Conservation (phyloP, 306 rosid species). For the Cucurbita maxima region DNA sequence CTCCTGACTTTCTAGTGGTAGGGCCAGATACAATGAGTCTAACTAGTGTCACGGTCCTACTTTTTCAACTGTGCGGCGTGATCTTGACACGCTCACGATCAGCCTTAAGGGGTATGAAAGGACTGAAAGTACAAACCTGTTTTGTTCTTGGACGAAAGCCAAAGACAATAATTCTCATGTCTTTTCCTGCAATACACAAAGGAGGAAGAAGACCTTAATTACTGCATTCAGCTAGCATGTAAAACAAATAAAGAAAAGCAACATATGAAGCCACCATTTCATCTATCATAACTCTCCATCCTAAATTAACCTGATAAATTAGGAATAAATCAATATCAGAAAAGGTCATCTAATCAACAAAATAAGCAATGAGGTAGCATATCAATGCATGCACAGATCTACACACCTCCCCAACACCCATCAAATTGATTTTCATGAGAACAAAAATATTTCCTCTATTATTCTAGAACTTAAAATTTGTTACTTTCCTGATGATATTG, state of each 20-base stretch:
- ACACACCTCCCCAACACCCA: background rate
- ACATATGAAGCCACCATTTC: background rate
- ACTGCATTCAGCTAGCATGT: background rate
- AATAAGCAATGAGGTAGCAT: background rate
- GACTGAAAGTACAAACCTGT: slow-evolving; percentile 42
- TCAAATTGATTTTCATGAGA: background rate
- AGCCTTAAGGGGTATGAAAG: no score
- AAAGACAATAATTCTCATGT: slow-evolving; percentile 86
- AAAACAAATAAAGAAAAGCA: background rate
- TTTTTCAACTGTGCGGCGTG: no score
- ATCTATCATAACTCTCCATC: background rate
- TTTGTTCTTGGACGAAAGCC: slow-evolving; percentile 83
- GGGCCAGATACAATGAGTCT: background rate
- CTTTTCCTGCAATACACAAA: slow-evolving; percentile 59
- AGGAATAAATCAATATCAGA: background rate
- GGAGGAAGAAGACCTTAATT: slow-evolving; percentile 8
- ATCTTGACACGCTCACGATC: no score
- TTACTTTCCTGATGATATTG: slow-evolving; percentile 4
- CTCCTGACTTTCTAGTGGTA: background rate
- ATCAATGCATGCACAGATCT: background rate
- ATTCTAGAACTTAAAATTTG: background rate
- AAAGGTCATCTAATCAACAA: background rate
- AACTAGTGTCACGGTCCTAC: background rate
- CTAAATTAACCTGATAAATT: background rate
- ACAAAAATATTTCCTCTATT: background rate